Base-by-base conservation (phyloP, 441 rosid species). In the Euphorbia celastroides region DNA sequence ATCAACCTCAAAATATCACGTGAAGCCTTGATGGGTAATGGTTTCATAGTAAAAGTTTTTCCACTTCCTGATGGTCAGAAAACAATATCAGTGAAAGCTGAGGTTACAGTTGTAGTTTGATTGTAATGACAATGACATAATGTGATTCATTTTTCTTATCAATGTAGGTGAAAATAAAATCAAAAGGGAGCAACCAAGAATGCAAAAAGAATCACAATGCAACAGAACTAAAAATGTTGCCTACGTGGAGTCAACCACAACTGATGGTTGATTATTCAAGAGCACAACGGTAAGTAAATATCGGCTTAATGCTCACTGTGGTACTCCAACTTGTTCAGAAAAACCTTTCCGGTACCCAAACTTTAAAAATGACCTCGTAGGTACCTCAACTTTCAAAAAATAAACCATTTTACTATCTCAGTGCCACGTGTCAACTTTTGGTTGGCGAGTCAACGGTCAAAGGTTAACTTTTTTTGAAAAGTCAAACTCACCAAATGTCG, bases 41-140 rank as follows among this genome's bases (percentile, higher is more conserved):
- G 99, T 74, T 92, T 84, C 99, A 94, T 94, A 32, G 99, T 94
- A 65, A 70, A 94, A 50, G 99, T 94, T 81, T 94, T 94, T 58
- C 99, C 99, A 77, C 99, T 94, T 59, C 99, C 99, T 94, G 82
- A 70, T 48, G 77, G 72, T 55, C 42, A 41, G 20, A 69, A 74
- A 64, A 19, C 57, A 34, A 60, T 52, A 57, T 61, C 51, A 74
- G 71, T 63, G 57, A 16, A 52, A 60, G 52, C 32, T 65, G 46
- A 36, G 57, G 60, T 72, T 63, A 42, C 64, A 44, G 57, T 34
- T 62, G 58, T 34, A 64, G 48, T 32, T 13, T 25, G n/a, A 54
- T n/a, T 30, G 12, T 31, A 28, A n/a, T n/a, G n/a, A n/a, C n/a
- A n/a, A n/a, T n/a, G n/a, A n/a, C n/a, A n/a, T n/a, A n/a, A 10